Base-by-base conservation (phyloP, 2,329 filamentous ascomycete genomes). In the Torrubiellomyces zombiae region DNA sequence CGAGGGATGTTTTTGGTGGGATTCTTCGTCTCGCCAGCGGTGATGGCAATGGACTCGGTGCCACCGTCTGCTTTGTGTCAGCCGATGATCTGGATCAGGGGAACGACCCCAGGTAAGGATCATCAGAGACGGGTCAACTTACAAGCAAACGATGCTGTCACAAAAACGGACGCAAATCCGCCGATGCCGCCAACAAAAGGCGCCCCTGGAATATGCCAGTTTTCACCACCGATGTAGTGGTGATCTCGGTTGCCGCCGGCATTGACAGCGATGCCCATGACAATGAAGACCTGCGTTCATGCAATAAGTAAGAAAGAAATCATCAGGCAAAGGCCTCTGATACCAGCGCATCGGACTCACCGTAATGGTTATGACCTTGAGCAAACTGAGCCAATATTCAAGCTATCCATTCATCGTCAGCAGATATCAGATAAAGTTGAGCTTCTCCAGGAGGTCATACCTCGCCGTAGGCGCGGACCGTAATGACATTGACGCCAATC, bases 121-220 rank as follows among this genome's bases (percentile, higher is more conserved):
- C 11, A 21, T 8, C 7, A n/a, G n/a, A n/a, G n/a, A n/a, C n/a
- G n/a, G n/a, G n/a, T n/a, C n/a, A n/a, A 52, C 58, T 53, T 41
- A 51, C 54, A 73, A 14, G 70, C 67, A 41, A 75, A 75, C 2
- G 48, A 50, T n/a, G 48, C 48, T 2, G 48, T 28, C 53, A 75
- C 70, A 12, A 61, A 61, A 8, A 56, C 56, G 12, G 67, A 72
- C 1, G 68, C 68, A 34, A 76, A 75, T 1, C 70, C 69, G 19
- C 68, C 68, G 11, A 75, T 69, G 1, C 71, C 71, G 3, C 58
- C 63, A 1, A 74, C 69, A 36, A 76, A 75, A 0, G 71, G 71
- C 2, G 69, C 69, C 17, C 60, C 68, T 1, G 60, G 63, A 2
- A 65, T 51, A 28, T 63, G 53, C 60, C 67, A 75, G 37, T 69